Conservation (phyloP, 108 stramenopile genomes). For the Cyclotella kingstonii region DNA sequence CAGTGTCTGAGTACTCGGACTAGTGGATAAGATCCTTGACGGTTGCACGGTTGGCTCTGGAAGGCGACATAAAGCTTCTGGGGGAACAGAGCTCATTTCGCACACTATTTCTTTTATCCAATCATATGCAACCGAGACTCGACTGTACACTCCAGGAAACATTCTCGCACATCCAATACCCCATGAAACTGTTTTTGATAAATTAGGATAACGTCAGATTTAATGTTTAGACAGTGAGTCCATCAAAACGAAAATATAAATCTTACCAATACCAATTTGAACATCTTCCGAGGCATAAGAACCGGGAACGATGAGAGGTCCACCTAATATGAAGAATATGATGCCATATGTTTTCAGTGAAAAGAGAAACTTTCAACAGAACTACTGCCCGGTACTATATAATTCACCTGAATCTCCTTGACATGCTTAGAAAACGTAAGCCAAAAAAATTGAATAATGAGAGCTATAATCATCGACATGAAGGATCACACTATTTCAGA, state of each 20-base stretch:
- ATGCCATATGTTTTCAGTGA: not conserved
- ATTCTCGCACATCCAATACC: constrained; percentile 45
- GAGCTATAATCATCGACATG: constrained; percentile 35
- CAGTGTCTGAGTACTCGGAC: too few relatives aligned
- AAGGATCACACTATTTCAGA: too few relatives aligned
- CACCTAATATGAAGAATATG: constrained; percentile 11
- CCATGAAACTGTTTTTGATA: constrained; percentile 16
- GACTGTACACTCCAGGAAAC: constrained; percentile 56
- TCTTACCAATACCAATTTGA: constrained; percentile 27
- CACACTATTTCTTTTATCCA: constrained; percentile 44
- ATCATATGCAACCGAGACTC: constrained; percentile 29
- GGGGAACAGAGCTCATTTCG: constrained; percentile 21
- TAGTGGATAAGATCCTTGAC: too few relatives aligned
- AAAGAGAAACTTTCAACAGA: not conserved
- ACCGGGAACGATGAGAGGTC: constrained; percentile 37
- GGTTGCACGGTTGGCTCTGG: not conserved
- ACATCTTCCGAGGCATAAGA: constrained; percentile 21
- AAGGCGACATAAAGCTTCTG: constrained; percentile 9
- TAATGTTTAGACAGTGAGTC: too few relatives aligned
- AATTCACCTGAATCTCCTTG: constrained; percentile 36
- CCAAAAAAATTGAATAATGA: not conserved
- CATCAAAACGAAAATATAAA: too few relatives aligned
- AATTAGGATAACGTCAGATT: too few relatives aligned
- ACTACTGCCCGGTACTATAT: too few relatives aligned
- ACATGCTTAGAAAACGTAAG: constrained; percentile 25